These are phyloP conservation scores for Kalmusia sp. DNA, from an alignment of 2,329 filamentous ascomycete genomes.

Conservation along the genomic window DNA sequence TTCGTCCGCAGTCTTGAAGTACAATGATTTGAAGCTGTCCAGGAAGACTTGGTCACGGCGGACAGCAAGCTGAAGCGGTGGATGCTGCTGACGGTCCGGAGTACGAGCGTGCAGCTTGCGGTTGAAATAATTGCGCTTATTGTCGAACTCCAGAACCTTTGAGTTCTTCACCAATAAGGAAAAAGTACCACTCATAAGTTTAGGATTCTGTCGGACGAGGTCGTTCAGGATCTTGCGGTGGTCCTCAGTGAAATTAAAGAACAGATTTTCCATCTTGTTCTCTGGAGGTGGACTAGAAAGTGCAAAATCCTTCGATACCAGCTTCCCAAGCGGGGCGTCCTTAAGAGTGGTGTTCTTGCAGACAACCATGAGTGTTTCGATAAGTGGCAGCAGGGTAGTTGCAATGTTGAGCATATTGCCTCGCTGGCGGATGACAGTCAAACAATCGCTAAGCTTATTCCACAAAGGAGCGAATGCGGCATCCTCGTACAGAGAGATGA, in stretches of 20 bases:
- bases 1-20: constrained; percentile 95
- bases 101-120: constrained; percentile 83
- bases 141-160: constrained; percentile 98
- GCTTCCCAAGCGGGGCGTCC: constrained; percentile 62
- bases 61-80: constrained; percentile 84
- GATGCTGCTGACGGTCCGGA: constrained; percentile 70
- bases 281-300: constrained; percentile 80
- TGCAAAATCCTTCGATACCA: constrained; percentile 68
- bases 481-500: constrained; percentile 89
- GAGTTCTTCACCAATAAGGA: constrained; percentile 96
- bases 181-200: constrained; percentile 98
- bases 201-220: constrained; percentile 94
- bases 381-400: constrained; percentile 90
- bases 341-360: constrained; percentile 95
- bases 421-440: constrained; percentile 85
- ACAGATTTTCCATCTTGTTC: constrained; percentile 82
- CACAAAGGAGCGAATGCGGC: constrained; percentile 89
- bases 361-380: constrained; percentile 97
- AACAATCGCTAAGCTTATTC: constrained; percentile 88
- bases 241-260: constrained; percentile 97
- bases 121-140: constrained; percentile 99
- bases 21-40: constrained; percentile 97
- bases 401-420: constrained; percentile 98
- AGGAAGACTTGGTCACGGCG: constrained; percentile 96
- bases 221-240: constrained; percentile 98